These are phyloP conservation scores for Penicillium psychrosexuale DNA, from an alignment of 2,329 filamentous ascomycete genomes.

Conservation along the genomic window DNA sequence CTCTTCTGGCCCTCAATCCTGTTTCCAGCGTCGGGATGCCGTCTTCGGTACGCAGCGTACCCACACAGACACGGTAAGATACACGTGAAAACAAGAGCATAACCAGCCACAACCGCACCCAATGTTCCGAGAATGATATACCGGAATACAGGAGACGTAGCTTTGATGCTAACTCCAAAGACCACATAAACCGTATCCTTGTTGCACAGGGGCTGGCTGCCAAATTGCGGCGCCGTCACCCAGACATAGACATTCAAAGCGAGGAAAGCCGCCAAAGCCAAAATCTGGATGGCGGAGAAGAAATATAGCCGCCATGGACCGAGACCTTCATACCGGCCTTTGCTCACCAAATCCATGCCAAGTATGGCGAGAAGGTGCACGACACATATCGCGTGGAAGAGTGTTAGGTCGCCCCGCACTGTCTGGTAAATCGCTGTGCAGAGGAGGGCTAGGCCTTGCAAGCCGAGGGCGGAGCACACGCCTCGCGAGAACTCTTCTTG, in stretches of 20 bases:
- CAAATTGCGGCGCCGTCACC: conserved; percentile 16
- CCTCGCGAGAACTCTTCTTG: conserved; percentile 17
- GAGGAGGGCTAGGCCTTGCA: conserved; percentile 19
- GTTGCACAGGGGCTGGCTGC: conserved; percentile 16
- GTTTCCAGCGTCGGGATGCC: background rate
- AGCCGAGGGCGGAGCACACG: conserved; percentile 16
- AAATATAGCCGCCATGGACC: conserved; percentile 17
- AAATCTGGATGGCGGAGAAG: conserved; percentile 10
- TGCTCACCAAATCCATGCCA: conserved; percentile 15
- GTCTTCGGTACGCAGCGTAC: background rate
- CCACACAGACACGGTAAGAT: conserved; percentile 15
- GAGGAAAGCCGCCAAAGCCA: conserved; percentile 11
- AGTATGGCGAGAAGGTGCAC: conserved; percentile 17
- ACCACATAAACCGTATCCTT: conserved; percentile 14
- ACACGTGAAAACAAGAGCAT: conserved; percentile 10
- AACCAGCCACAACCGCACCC: conserved; percentile 6
- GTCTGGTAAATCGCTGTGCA: conserved; percentile 21
- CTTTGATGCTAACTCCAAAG: conserved; percentile 17
- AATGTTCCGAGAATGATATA: conserved; percentile 16
- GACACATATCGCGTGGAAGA: conserved; percentile 22
- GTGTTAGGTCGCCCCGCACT: conserved; percentile 14
- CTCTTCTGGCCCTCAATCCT: background rate
- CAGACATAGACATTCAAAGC: conserved; percentile 18
- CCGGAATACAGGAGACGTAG: conserved; percentile 16
- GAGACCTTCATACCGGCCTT: conserved; percentile 16